These are phyloP conservation scores for Eutypa lata DNA, from an alignment of 2,329 filamentous ascomycete genomes.

Conservation along the genomic window DNA sequence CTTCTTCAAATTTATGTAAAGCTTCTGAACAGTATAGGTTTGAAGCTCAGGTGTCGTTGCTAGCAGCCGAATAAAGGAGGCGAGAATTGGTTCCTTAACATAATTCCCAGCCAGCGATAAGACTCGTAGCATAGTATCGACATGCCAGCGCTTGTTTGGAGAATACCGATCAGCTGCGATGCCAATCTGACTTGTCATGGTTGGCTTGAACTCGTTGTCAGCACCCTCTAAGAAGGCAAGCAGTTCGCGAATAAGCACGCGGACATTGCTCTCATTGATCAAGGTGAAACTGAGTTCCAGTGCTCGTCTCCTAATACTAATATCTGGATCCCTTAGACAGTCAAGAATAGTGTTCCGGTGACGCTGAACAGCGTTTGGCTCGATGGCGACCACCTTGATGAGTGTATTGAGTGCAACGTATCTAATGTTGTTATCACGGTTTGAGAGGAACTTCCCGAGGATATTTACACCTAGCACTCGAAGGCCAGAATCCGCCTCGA, in stretches of 20 bases:
- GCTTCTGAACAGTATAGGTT: constrained; percentile 93
- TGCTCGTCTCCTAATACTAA: constrained; percentile 93
- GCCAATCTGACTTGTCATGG: constrained; percentile 97
- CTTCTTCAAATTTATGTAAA: constrained; percentile 86
- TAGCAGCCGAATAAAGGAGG: constrained; percentile 92
- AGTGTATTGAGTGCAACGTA: constrained; percentile 97
- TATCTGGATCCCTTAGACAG: constrained; percentile 93
- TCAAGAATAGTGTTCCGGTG: constrained; percentile 97
- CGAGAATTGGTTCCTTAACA: constrained; percentile 96
- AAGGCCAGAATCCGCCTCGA: constrained; percentile 93
- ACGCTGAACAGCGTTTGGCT: constrained; percentile 94
- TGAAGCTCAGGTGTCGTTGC: constrained; percentile 93
- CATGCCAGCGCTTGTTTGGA: constrained; percentile 96
- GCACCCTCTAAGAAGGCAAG: constrained; percentile 95
- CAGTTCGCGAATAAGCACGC: constrained; percentile 87
- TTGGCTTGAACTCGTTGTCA: constrained; percentile 97
- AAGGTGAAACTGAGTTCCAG: constrained; percentile 96
- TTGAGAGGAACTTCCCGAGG: constrained; percentile 95
- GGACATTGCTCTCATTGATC: constrained; percentile 95
- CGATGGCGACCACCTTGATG: constrained; percentile 96
- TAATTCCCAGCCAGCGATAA: constrained; percentile 92
- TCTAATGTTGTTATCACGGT: constrained; percentile 98
- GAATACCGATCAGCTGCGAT: constrained; percentile 94
- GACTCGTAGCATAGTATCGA: constrained; percentile 95
- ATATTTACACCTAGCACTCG: constrained; percentile 97